Evolutionary conservation across 2,329 filamentous ascomycete species (phyloP).

Genomic region (Fusarium brachygibbosum): DNA sequence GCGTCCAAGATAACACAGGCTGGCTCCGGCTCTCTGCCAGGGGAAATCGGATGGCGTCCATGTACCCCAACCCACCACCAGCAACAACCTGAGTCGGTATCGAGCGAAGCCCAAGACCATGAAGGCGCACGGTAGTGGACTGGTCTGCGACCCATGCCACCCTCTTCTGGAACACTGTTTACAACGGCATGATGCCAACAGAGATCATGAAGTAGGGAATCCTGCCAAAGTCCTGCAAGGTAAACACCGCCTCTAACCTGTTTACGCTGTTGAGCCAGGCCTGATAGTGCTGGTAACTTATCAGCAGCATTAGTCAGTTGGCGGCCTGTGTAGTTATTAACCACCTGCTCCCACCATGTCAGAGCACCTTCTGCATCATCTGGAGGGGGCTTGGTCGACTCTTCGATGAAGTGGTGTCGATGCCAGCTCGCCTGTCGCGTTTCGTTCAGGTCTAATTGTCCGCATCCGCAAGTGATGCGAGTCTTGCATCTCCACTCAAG

Average conservation of each 20-base stretch:
- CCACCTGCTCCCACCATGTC: neutral
- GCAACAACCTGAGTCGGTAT: neutral
- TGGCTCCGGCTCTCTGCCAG: neutral
- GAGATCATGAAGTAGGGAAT: neutral
- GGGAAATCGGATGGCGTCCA: neutral
- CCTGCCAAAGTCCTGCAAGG: neutral
- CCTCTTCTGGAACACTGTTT: neutral
- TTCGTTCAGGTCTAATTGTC: neutral
- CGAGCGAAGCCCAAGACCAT: constrained; percentile 1
- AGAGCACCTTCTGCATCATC: neutral
- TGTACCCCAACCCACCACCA: constrained; percentile 2
- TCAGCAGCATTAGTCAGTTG: neutral
- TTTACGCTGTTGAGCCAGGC: neutral
- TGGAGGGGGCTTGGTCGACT: neutral
- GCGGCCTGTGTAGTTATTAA: neutral
- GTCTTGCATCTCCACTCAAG: neutral
- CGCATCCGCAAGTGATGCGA: neutral
- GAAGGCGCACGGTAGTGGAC: neutral
- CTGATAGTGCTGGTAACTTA: neutral
- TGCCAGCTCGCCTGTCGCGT: neutral
- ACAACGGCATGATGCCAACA: neutral
- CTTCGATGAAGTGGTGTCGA: neutral
- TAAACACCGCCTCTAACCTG: neutral
- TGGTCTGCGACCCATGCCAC: neutral
- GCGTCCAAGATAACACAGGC: neutral